Percentiles rank a stretch among this genome's conserved stretches.
phyloP scores from a whole-genome alignment of 2,329 filamentous ascomycete species.

The Elsinoe arachidis region DNA sequence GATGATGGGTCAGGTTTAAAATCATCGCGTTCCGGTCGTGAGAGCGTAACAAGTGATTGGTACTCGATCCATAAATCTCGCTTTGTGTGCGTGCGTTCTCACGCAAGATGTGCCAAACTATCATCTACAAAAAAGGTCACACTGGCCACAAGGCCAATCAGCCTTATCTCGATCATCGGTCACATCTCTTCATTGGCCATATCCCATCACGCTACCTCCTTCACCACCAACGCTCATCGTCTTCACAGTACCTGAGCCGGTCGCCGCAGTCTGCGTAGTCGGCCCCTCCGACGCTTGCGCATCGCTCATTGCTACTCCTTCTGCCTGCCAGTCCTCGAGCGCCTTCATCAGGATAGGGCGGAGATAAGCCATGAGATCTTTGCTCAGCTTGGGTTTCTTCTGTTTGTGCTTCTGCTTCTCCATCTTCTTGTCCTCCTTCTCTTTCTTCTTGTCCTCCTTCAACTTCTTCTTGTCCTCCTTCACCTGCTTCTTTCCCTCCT shows the following conservation, averaged over 20 bases:
- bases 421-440: too few species aligned
- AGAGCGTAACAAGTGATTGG: neutral
- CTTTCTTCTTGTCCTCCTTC: neutral
- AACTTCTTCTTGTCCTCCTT: neutral
- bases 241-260: too few species aligned
- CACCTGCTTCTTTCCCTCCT: neutral
- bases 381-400: neutral
- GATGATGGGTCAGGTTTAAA: neutral
- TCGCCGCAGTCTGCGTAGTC: too few species aligned
- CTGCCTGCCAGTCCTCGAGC: neutral
- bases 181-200: too few species aligned
- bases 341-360: neutral
- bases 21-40: neutral
- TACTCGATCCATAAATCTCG: neutral
- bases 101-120: too few species aligned
- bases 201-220: too few species aligned
- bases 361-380: neutral
- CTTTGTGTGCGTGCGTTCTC: too few species aligned
- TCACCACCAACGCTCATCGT: too few species aligned
- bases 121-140: too few species aligned
- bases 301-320: neutral
- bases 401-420: neutral
- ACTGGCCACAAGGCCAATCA: too few species aligned
- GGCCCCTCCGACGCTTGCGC: neutral
- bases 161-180: too few species aligned